Evolutionary conservation across 1,284 basidiomycete species (phyloP).

Genomic region (Blastosporella zonata): DNA sequence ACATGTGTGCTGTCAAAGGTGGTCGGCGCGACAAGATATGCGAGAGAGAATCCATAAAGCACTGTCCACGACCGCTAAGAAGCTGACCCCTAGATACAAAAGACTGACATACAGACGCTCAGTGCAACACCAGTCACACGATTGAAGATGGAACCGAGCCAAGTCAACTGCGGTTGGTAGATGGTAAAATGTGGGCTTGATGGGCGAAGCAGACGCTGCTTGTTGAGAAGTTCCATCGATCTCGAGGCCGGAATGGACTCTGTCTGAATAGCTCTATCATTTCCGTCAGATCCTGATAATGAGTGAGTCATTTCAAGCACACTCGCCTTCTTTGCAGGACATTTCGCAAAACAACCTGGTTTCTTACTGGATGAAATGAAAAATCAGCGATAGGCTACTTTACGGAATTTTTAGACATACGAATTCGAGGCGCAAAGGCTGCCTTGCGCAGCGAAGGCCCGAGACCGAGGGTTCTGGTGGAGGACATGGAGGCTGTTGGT

Average conservation of each 20-base stretch:
- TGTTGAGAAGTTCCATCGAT: conserved; percentile 73
- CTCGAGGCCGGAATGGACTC: conserved; percentile 60
- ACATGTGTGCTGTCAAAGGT: conserved; percentile 79
- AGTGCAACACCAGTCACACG: conserved; percentile 82
- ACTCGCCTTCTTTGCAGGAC: conserved; percentile 46
- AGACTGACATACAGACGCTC: conserved; percentile 61
- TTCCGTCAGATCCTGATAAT: background rate
- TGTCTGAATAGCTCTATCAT: conserved; percentile 55
- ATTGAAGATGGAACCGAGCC: conserved; percentile 83
- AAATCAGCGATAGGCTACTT: background rate
- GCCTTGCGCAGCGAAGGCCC: conserved; percentile 48
- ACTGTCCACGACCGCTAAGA: conserved; percentile 41
- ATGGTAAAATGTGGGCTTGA: conserved; percentile 93
- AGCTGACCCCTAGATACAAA: background rate
- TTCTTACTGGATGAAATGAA: conserved; percentile 33
- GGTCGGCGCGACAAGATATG: conserved; percentile 82
- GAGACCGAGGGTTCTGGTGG: conserved; percentile 48
- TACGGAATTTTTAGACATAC: conserved; percentile 30
- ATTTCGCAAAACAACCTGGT: conserved; percentile 41
- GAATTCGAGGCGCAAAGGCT: conserved; percentile 43
- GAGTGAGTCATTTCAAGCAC: background rate
- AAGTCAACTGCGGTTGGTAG: conserved; percentile 95
- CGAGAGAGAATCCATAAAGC: conserved; percentile 86
- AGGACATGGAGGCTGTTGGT: conserved; percentile 38
- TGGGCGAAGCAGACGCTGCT: conserved; percentile 83